phyloP scores from a whole-genome alignment of 1,139 yeast genomes.

The Debaryomyces nepalensis region DNA sequence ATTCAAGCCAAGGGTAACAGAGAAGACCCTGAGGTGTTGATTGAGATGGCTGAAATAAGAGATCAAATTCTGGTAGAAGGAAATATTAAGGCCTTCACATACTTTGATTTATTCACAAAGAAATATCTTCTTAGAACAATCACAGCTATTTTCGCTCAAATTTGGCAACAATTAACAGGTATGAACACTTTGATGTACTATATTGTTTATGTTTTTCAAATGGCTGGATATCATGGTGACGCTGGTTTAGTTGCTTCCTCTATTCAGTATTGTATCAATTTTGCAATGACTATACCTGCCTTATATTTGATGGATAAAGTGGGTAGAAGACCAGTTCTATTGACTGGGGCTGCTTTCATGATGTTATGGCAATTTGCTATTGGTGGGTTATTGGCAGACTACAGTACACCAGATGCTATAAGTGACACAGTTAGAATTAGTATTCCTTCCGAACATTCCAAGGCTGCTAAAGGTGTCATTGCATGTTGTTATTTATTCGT shows the following conservation, averaged over 20 bases:
- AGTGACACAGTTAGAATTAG: conserved; percentile 43
- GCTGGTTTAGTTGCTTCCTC: conserved; percentile 33
- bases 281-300: conserved; percentile 48
- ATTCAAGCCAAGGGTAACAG: conserved; percentile 37
- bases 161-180: conserved; percentile 46
- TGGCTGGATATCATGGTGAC: conserved; percentile 39
- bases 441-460: conserved; percentile 37
- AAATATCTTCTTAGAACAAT: conserved; percentile 35
- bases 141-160: conserved; percentile 37
- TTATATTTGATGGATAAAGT: conserved; percentile 53
- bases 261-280: conserved; percentile 43
- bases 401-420: conserved; percentile 38
- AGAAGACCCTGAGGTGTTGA: conserved; percentile 36
- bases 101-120: conserved; percentile 34
- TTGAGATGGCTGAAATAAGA: conserved; percentile 39
- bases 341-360: conserved; percentile 48
- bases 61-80: conserved; percentile 36
- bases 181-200: conserved; percentile 46
- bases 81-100: conserved; percentile 31
- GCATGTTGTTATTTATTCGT: conserved; percentile 58
- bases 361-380: conserved; percentile 49
- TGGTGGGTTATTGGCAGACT: conserved; percentile 50
- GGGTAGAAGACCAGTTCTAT: conserved; percentile 57
- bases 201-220: conserved; percentile 37
- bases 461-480: conserved; percentile 53